Conservation (phyloP, 148 eudicot genomes). For the Gaultheria prostrata region DNA sequence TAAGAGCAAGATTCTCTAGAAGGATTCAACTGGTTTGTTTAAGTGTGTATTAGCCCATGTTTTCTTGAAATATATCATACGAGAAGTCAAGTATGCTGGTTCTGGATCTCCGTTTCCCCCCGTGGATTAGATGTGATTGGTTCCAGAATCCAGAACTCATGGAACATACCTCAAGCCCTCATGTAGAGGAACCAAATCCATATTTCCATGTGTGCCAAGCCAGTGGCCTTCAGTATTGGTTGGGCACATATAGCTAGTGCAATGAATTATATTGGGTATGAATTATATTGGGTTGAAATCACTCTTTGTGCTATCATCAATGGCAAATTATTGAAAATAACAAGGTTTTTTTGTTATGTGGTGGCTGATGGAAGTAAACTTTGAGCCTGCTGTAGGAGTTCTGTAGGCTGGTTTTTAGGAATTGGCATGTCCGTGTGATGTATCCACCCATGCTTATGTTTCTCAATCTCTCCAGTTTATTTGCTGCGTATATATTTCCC, state of each 20-base stretch:
- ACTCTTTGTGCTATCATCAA: neutral
- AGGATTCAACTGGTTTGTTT: neutral
- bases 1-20: neutral
- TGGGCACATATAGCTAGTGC: neutral
- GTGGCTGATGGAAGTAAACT: neutral
- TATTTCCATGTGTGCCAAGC: neutral
- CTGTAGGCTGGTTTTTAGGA: neutral
- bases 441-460: neutral
- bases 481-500: neutral
- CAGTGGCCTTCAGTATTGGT: neutral
- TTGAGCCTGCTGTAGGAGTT: constrained; percentile 10
- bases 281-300: neutral
- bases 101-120: neutral
- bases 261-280: neutral
- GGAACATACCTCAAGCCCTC: neutral
- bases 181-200: neutral
- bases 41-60: neutral
- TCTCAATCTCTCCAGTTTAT: neutral
- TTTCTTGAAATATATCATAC: neutral
- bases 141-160: neutral
- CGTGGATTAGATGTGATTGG: neutral
- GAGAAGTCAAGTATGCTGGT: neutral
- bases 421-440: neutral
- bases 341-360: neutral
- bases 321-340: neutral